Base-by-base conservation (phyloP, 1,284 basidiomycete genomes). In the Rhodotorula sp. region DNA sequence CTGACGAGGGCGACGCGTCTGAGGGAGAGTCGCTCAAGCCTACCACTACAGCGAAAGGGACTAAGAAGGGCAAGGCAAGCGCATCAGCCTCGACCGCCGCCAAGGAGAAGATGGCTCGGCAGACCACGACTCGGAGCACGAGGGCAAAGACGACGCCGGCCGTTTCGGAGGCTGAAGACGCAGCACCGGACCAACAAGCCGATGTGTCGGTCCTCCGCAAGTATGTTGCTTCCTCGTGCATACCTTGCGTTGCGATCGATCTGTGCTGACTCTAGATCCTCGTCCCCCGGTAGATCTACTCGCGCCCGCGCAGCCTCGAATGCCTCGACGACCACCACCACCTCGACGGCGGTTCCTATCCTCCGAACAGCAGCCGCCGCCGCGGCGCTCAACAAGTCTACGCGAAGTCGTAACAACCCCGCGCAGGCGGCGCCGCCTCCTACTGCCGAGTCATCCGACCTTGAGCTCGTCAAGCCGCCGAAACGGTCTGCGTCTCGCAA, bases 101-200 rank as follows among this genome's bases (percentile, higher is more conserved):
- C 7, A 49, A 6, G 51, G 44, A 15, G 37, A 70, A 56, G 44
- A 8, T 57, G 57, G 59, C 44, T 24, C 42, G 44, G n/a, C 29
- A 17, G n/a, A 59, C 22, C 7, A 30, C 14, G 48, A 62, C 58
- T 24, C 18, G 53, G 14, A 26, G 54, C 20, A 30, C 46, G 24
- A 20, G 67, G 12, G 51, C 55, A 54, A 69, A 69, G 51, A 53
- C 69, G 7, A 62, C 63, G 15, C 63, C 69, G 15, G 69, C 65
- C 12, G 54, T 49, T 37, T 56, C 49, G 3, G 68, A 70, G 22
- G 60, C 37, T 1, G 69, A 70, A 5, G 64, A 67, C 48, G 24
- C 33, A 14, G 54, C 61, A 15, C 37, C 37, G 37, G 37, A 42
- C 37, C 26, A 54, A 10, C 53, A 54, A 29, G 67, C 45, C 6